phyloP scores from a whole-genome alignment of 176 grass and related monocot species.

The Pontederia crassipes region DNA sequence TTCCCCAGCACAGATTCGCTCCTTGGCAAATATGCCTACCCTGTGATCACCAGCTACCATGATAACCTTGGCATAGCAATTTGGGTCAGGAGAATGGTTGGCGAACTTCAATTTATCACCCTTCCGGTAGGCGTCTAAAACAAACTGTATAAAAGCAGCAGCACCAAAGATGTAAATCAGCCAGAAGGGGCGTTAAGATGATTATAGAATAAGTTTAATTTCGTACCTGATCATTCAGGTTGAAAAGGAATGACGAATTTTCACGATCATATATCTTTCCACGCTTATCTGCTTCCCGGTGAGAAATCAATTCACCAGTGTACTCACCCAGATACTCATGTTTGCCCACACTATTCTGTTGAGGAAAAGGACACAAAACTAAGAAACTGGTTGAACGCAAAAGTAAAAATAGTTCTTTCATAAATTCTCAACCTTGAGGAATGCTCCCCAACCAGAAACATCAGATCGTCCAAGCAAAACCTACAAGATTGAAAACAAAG shows the following conservation, averaged over 20 bases:
- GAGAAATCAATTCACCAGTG: conserved; percentile 94
- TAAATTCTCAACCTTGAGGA: conserved; percentile 59
- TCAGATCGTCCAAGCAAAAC: conserved; percentile 94
- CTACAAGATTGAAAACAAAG: conserved; percentile 22
- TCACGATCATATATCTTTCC: conserved; percentile 98
- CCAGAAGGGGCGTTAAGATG: neutral
- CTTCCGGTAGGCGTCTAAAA: conserved; percentile 90
- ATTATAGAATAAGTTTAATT: neutral
- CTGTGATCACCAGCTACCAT: conserved; percentile 95
- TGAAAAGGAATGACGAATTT: conserved; percentile 95
- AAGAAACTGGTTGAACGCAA: neutral
- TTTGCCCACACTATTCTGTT: conserved; percentile 85
- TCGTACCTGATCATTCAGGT: conserved; percentile 85
- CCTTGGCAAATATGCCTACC: conserved; percentile 95
- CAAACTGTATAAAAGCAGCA: conserved; percentile 46
- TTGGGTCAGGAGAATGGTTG: conserved; percentile 91
- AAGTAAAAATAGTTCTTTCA: conserved; percentile 1
- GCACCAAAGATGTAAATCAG: neutral
- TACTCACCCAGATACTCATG: conserved; percentile 98
- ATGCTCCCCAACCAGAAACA: conserved; percentile 96
- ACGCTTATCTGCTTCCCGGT: conserved; percentile 94
- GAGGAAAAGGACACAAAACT: neutral
- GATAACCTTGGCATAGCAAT: conserved; percentile 94
- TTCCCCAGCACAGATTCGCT: conserved; percentile 65
- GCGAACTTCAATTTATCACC: conserved; percentile 97